Evolutionary conservation across 192 early-diverging fungal genomes (phyloP).

Genomic region (Coemansia pectinata): DNA sequence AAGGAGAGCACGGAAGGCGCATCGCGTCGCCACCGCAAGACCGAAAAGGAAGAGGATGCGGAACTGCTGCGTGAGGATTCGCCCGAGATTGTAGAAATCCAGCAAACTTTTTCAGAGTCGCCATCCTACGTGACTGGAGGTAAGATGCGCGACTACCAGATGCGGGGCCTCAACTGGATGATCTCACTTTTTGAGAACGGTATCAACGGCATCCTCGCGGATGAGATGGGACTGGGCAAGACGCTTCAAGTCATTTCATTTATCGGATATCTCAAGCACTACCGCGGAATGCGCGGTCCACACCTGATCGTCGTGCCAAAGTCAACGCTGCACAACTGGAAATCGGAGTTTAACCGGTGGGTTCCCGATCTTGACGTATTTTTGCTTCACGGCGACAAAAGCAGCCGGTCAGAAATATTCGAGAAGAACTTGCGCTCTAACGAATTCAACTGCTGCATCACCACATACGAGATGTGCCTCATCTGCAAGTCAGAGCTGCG

Average conservation of each 20-base stretch:
- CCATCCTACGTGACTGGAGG: constrained; percentile 89
- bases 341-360: constrained; percentile 89
- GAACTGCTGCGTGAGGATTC: constrained; percentile 84
- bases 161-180: constrained; percentile 98
- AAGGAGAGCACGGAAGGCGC: constrained; percentile 13
- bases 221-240: constrained; percentile 98
- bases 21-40: constrained; percentile 86
- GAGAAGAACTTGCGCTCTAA: constrained; percentile 57
- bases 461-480: constrained; percentile 95
- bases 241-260: constrained; percentile 97
- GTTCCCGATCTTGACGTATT: constrained; percentile 85
- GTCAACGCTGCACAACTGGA: constrained; percentile 96
- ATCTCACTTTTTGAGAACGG: constrained; percentile 93
- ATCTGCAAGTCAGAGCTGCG: constrained; percentile 83
- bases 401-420: constrained; percentile 67
- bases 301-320: constrained; percentile 97
- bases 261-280: constrained; percentile 91
- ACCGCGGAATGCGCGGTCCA: constrained; percentile 72
- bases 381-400: constrained; percentile 89
- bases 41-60: constrained; percentile 97
- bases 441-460: constrained; percentile 91
- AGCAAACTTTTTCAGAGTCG: constrained; percentile 84
- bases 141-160: constrained; percentile 93
- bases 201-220: constrained; percentile 99
- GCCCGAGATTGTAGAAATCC: constrained; percentile 52